Percentiles rank a stretch among this genome's conserved stretches.
phyloP scores from a whole-genome alignment of 2,329 filamentous ascomycete genomes.

The Westerdykella aurantiaca region DNA sequence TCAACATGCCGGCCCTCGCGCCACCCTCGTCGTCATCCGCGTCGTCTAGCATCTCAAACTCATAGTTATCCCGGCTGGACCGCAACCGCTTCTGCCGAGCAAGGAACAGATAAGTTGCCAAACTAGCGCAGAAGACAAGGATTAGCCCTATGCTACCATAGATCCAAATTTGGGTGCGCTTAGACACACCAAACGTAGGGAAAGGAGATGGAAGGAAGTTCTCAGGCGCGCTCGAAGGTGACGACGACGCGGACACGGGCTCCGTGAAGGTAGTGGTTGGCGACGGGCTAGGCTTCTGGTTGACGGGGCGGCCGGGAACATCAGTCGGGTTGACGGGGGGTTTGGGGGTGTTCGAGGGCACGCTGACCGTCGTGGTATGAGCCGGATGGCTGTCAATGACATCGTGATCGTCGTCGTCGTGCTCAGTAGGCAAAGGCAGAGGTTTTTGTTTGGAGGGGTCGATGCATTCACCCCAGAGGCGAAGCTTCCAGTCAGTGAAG shows the following conservation, averaged over 20 bases:
- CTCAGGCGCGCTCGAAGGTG: conserved; percentile 30
- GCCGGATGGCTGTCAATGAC: conserved; percentile 51
- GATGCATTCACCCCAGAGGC: conserved; percentile 85
- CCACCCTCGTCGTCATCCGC: conserved; percentile 59
- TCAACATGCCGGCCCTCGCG: conserved; percentile 42
- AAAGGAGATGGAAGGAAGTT: conserved; percentile 75
- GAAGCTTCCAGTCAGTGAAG: conserved; percentile 88
- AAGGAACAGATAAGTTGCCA: conserved; percentile 76
- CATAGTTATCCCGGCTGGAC: conserved; percentile 76
- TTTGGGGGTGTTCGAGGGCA: conserved; percentile 45
- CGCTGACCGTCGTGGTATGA: conserved; percentile 53
- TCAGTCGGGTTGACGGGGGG: conserved; percentile 42
- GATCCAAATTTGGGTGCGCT: conserved; percentile 88
- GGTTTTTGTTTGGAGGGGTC: conserved; percentile 66
- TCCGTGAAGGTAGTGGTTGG: conserved; percentile 13
- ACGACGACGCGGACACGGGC: conserved; percentile 13
- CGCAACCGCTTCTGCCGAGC: conserved; percentile 70
- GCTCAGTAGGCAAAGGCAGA: conserved; percentile 73
- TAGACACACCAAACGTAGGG: conserved; percentile 83
- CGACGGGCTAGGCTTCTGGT: conserved; percentile 48
- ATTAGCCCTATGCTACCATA: conserved; percentile 84
- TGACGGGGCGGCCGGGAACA: conserved; percentile 51
- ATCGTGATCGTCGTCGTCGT: conserved; percentile 79
- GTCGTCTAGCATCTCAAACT: conserved; percentile 87
- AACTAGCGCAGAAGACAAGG: conserved; percentile 69